A percentile compares a stretch with the other conserved stretches of the same genome.
phyloP scores from a whole-genome alignment of 148 eudicot genomes.

The Diospyros lotus region DNA sequence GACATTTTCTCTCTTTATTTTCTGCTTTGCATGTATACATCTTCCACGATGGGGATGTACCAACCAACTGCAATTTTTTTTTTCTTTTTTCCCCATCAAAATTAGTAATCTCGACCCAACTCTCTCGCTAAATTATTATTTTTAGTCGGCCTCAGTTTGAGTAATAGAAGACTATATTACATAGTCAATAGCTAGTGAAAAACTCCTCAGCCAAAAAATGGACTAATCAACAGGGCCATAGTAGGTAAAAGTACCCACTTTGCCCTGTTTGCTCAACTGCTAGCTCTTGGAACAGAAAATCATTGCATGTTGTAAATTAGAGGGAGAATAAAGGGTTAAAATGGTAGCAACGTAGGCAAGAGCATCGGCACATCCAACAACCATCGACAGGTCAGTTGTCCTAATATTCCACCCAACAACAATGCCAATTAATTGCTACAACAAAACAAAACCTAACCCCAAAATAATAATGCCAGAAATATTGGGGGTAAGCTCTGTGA shows the following conservation, averaged over 20 bases:
- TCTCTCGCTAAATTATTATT: no score
- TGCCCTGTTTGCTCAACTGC: background rate
- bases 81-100: no score
- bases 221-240: background rate
- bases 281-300: background rate
- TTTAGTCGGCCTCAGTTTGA: no score
- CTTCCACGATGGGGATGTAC: background rate
- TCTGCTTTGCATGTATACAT: background rate
- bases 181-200: no score
- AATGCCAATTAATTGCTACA: background rate
- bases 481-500: no score
- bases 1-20: background rate
- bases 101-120: no score
- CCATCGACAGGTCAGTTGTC: conserved; percentile 18
- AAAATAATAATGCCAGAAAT: background rate
- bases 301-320: background rate
- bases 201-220: no score
- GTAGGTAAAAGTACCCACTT: background rate
- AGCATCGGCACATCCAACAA: background rate
- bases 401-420: conserved; percentile 14
- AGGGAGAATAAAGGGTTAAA: background rate
- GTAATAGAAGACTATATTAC: no score
- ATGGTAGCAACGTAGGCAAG: background rate
- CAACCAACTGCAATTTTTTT: no score
- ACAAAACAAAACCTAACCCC: background rate